These are phyloP conservation scores for Ascoidea asiatica DNA, from an alignment of 805 yeast genomes.

Conservation along the genomic window DNA sequence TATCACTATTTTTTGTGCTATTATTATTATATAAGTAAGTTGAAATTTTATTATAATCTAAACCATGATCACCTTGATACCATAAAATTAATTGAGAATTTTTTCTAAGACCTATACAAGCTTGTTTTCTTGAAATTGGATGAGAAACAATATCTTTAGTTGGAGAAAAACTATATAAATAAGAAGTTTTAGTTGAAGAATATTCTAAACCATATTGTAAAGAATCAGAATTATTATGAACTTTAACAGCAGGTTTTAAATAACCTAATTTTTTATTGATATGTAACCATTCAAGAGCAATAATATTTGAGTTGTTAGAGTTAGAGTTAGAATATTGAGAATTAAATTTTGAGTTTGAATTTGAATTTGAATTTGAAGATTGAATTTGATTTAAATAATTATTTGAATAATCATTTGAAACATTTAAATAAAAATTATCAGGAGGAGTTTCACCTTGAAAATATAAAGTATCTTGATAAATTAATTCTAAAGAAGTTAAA, in stretches of 20 bases:
- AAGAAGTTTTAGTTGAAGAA: slow-evolving; percentile 19
- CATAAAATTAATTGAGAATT: slow-evolving; percentile 48
- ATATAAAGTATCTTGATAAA: slow-evolving; percentile 28
- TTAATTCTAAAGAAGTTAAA: slow-evolving; percentile 10
- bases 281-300: slow-evolving; percentile 60
- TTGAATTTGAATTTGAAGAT: neutral
- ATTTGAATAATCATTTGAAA: slow-evolving; percentile 15
- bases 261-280: slow-evolving; percentile 54
- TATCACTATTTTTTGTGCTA: neutral
- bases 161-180: slow-evolving; percentile 45
- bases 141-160: slow-evolving; percentile 50
- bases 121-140: slow-evolving; percentile 56
- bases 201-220: slow-evolving; percentile 2
- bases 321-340: neutral
- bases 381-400: no score
- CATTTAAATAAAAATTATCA: slow-evolving; percentile 18
- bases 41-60: slow-evolving; percentile 35
- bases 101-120: slow-evolving; percentile 50
- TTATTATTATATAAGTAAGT: slow-evolving; percentile 1
- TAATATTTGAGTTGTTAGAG: neutral
- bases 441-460: slow-evolving; percentile 15
- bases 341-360: neutral
- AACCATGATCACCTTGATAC: slow-evolving; percentile 51
- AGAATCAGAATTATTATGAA: slow-evolving; percentile 11
- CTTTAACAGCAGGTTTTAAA: slow-evolving; percentile 41